Evolutionary conservation across 768 basidiomycete genomes (phyloP), one percentile per base, ranked within the genome.

Genomic region (Leccinum broughii): DNA sequence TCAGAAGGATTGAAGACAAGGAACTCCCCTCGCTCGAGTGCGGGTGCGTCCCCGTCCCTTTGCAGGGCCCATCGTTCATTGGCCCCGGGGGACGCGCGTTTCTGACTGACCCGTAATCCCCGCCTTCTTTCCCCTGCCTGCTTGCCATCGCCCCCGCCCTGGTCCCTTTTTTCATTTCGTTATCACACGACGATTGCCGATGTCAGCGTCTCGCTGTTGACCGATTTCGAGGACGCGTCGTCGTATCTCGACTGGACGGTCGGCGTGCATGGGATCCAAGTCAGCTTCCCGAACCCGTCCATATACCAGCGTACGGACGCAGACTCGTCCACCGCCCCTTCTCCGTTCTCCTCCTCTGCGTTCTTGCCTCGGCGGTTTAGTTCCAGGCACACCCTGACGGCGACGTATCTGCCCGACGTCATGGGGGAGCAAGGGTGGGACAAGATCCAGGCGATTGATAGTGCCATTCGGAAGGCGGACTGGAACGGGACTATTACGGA

Each of bases 401-500:
- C 95, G 8, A 95, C 93, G 0, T 99, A 95, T 76, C 82, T 99
- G 11, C 97, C 97, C 5, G 88, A 98, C 57, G 90, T 99, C 60
- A 89, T 92, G 48, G 84, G 88, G 0, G 92, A 93, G 39, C 96
- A 98, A 74, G 95, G 93, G 7, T 99, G 97, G 97, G 85, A 87
- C 62, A 90, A 90, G 81, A 78, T 89, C 59, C 91, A 97, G 73
- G 89, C 96, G 7, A 77, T 99, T 41, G 88, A 95, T 66, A 93
- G 88, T 66, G 93, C 95, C 30, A 93, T 98, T 64, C 84, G 85
- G 63, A 99, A 99, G 76, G 92, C 95, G 4, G 97, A 95, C 3
- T 98, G 90, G 89, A 83, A 73, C 58, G 93, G 92, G 1, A 74
- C 75, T 54, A 90, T 95, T 67, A 90, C 87, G 1, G 94, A 96